Base-by-base conservation (phyloP, 192 early-diverging fungal species). In the Piromyces sp. region DNA sequence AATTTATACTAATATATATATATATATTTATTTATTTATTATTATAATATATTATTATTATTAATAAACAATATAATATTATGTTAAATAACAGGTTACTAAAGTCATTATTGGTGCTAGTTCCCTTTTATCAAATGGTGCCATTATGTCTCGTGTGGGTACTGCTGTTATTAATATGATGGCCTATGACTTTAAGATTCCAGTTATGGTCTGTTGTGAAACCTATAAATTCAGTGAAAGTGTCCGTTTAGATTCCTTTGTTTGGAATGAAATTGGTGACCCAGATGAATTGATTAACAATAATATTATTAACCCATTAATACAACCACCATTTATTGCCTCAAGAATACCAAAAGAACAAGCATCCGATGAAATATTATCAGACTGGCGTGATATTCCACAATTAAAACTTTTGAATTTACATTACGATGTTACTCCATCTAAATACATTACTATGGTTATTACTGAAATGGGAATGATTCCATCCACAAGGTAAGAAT, bases 41-140 rank as follows among this genome's bases (percentile, higher is more conserved):
- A 30, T 29, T 30, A 26, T n/a, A n/a, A n/a, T 30, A 22, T 51
- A 30, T 12, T 79, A 29, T 12, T 9, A 82, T 30, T 82, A 79
- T 11, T n/a, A 80, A n/a, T 29, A 5, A n/a, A 80, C 9, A 40
- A 30, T 33, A n/a, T n/a, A n/a, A n/a, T n/a, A n/a, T n/a, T n/a
- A n/a, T n/a, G n/a, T n/a, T n/a, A n/a, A n/a, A n/a, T n/a, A n/a
- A n/a, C n/a, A 87, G 86, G 96, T 92, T 14, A 93, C 95, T 79
- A 98, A 98, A 88, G 95, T 98, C 14, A 92, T 99, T 80, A 84
- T 99, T 84, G 97, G 98, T n/a, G 95, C 96, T 26, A 93, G 95
- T 82, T 92, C 95, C 2, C 86, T 99, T 31, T 88, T 97, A 80
- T 93, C 94, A 42, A 98, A 99, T 86, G 98, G 98, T 26, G 94